These are phyloP conservation scores for Amaranthus cruentus DNA, from an alignment of 148 eudicot genomes.

Conservation along the genomic window DNA sequence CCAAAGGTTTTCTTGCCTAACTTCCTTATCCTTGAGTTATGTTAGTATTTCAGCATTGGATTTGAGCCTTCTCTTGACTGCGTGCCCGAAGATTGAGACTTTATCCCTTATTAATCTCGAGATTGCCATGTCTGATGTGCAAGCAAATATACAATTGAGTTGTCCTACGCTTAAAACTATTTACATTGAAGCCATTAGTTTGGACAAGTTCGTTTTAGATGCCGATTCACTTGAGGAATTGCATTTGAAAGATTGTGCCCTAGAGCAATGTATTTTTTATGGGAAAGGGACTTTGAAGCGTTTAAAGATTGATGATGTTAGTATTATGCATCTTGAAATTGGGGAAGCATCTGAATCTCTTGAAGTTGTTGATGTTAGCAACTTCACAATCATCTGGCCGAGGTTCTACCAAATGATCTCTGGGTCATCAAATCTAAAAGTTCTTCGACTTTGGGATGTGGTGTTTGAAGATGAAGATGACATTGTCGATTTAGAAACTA, in stretches of 20 bases:
- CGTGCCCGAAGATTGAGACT: conserved; percentile 67
- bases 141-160: conserved; percentile 57
- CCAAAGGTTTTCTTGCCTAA: conserved; percentile 69
- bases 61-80: conserved; percentile 69
- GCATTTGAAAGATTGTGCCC: conserved; percentile 82
- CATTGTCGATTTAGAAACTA: conserved; percentile 71
- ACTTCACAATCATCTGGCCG: conserved; percentile 85
- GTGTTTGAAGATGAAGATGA: conserved; percentile 84
- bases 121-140: conserved; percentile 76
- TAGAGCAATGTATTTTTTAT: conserved; percentile 71
- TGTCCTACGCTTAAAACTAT: conserved; percentile 63
- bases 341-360: conserved; percentile 72
- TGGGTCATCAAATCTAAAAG: conserved; percentile 61
- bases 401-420: conserved; percentile 79
- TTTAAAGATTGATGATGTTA: conserved; percentile 79
- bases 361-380: conserved; percentile 77
- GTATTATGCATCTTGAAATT: conserved; percentile 85
- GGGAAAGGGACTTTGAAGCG: conserved; percentile 64
- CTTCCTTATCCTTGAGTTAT: conserved; percentile 67
- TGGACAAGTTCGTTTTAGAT: conserved; percentile 81
- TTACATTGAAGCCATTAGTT: conserved; percentile 68
- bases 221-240: conserved; percentile 75
- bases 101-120: conserved; percentile 58
- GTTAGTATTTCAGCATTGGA: conserved; percentile 80
- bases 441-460: conserved; percentile 79